Conservation (phyloP, 148 eudicot species). For the Arctostaphylos glauca region DNA sequence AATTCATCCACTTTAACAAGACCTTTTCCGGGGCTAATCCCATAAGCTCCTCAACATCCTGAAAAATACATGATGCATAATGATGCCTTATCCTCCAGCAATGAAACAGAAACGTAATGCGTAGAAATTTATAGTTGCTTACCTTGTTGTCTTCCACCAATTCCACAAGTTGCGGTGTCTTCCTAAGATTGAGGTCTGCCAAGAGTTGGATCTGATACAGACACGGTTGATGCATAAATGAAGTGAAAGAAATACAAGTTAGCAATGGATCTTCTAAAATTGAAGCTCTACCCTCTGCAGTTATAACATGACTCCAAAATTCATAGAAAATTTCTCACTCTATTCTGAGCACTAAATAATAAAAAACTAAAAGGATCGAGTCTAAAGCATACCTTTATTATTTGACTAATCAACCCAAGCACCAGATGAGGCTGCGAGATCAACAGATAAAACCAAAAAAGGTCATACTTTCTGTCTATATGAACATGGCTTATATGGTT, state of each 20-base stretch:
- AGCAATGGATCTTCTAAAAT: background rate
- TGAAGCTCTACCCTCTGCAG: constrained; percentile 5
- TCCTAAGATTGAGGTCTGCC: constrained; percentile 90
- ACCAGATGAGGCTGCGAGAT: constrained; percentile 79
- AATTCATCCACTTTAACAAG: constrained; percentile 96
- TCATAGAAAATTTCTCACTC: background rate
- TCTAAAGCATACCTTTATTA: constrained; percentile 64
- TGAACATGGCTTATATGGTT: background rate
- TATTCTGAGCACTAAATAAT: background rate
- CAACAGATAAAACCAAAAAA: background rate
- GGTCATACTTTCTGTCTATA: constrained; percentile 5
- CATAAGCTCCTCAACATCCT: constrained; percentile 98
- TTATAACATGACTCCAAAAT: background rate
- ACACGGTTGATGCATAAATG: constrained; percentile 12
- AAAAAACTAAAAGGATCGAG: constrained; percentile 8
- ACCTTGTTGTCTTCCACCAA: constrained; percentile 79
- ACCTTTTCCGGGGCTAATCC: constrained; percentile 87
- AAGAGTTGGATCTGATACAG: constrained; percentile 72
- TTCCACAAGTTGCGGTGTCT: constrained; percentile 92
- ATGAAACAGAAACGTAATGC: background rate
- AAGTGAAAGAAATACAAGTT: background rate
- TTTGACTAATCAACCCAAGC: constrained; percentile 90
- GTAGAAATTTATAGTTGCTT: constrained; percentile 12
- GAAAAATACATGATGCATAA: constrained; percentile 21
- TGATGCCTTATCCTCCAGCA: constrained; percentile 12